Conservation (phyloP, 371 early-diverging fungal species). For the Apophysomyces trapeziformis region DNA sequence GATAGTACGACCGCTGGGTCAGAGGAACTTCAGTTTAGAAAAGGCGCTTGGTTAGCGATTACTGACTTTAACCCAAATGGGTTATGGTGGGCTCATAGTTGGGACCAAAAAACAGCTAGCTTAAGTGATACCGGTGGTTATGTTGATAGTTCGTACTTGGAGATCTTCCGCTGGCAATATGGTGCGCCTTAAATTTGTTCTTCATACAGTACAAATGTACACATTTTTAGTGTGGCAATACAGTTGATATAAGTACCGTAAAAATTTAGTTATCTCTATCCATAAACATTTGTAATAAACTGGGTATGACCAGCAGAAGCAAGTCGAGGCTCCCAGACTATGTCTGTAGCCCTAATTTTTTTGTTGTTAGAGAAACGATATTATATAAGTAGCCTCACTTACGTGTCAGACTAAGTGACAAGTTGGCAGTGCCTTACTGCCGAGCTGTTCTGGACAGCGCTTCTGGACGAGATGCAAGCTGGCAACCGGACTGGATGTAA, state of each 20-base stretch:
- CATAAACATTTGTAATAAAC: too few relatives aligned
- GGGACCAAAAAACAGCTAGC: constrained; percentile 37
- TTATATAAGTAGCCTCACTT: background rate
- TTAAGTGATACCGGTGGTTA: constrained; percentile 37
- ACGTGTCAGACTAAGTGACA: background rate
- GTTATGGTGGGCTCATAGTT: constrained; percentile 78
- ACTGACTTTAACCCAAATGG: constrained; percentile 63
- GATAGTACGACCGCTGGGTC: constrained; percentile 81
- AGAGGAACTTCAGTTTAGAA: constrained; percentile 77
- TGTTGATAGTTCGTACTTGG: constrained; percentile 19
- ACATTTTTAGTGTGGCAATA: too few relatives aligned
- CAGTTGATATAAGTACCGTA: too few relatives aligned
- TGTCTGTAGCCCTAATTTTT: too few relatives aligned
- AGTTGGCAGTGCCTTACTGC: constrained; percentile 2
- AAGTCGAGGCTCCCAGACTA: background rate
- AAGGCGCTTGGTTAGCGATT: constrained; percentile 81
- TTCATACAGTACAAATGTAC: background rate
- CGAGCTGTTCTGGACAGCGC: background rate
- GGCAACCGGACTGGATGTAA: background rate
- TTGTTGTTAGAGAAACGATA: background rate
- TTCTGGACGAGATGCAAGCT: background rate
- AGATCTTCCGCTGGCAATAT: constrained; percentile 1
- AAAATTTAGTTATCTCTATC: too few relatives aligned
- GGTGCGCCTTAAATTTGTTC: background rate
- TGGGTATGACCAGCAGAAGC: too few relatives aligned